Base-by-base conservation (phyloP, 768 basidiomycete genomes). In the Leccinum subtestaceum region DNA sequence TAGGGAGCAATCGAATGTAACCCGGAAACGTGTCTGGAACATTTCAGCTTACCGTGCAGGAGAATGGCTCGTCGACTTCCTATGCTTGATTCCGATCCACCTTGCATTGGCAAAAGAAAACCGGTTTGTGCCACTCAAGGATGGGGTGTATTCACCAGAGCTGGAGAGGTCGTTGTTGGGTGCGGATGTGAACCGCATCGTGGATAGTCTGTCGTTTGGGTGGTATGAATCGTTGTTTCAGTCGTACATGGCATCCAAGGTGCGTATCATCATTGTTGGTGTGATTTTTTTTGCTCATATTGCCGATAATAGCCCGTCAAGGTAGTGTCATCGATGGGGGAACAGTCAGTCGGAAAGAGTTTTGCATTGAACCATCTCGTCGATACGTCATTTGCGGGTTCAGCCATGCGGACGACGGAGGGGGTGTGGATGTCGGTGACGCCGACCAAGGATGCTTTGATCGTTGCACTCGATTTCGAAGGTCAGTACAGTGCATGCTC, bases 381-480 rank as follows among this genome's bases (percentile, higher is more conserved):
- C 1, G 85, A 87, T 62, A 84, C 84, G 0, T 86, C 86, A 0
- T 87, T 87, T 62, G 84, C 84, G 8, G 85, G 86, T 1, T 82
- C 79, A 9, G 85, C 85, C 0, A 85, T 86, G 83, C 73, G 83
- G n/a, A 85, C 84, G 9, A 86, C 82, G 65, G 83, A 85, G 72
- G 84, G 85, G 5, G 83, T 86, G 2, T 86, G 85, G 85, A 81
- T 86, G 79, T 85, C 84, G 1, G 82, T 83, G 8, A 84, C 85
- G 2, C 86, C 85, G 0, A 85, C 84, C 0, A 72, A 79, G 50
- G 79, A 84, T 23, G 69, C 69, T 0, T 64, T 87, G 10, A 72
- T 87, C 10, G 84, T 87, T 1, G 80, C 85, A 3, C 75, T 87
- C 6, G 85, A 87, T 61, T 87, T 87, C 48, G 85, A 87, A 77